Percentiles rank a stretch among this genome's conserved stretches.
These are phyloP conservation scores for Russula emetica DNA, from an alignment of 768 basidiomycete genomes.

Conservation along the genomic window DNA sequence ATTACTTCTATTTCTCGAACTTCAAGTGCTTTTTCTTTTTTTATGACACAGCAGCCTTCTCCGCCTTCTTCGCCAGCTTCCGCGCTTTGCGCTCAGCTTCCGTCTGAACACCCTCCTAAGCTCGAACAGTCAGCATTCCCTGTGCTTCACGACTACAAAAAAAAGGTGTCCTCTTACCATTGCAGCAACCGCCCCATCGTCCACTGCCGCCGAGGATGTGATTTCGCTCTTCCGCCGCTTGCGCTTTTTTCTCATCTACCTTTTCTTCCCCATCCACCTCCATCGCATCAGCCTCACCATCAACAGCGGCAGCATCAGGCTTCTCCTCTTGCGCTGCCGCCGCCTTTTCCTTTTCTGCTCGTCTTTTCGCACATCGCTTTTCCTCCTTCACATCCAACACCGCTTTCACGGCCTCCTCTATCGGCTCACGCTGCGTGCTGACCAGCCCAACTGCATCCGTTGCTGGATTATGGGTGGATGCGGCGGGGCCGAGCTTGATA, in stretches of 20 bases:
- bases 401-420: conserved; percentile 67
- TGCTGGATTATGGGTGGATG: conserved; percentile 78
- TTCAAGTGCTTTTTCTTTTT: conserved; percentile 47
- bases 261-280: conserved; percentile 43
- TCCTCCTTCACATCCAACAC: conserved; percentile 84
- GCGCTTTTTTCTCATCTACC: conserved; percentile 37
- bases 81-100: conserved; percentile 79
- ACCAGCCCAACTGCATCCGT: conserved; percentile 82
- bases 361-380: conserved; percentile 71
- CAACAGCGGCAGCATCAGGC: conserved; percentile 23
- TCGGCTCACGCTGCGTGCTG: conserved; percentile 80
- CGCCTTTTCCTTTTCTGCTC: conserved; percentile 46
- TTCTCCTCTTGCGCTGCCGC: conserved; percentile 30
- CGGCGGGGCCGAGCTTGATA: conserved; percentile 77
- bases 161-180: conserved; percentile 10
- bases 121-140: conserved; percentile 7
- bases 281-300: conserved; percentile 37
- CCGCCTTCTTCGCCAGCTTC: conserved; percentile 74
- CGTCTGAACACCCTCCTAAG: conserved; percentile 55
- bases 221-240: conserved; percentile 38
- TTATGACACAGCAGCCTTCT: conserved; percentile 65
- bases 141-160: background rate
- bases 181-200: conserved; percentile 26
- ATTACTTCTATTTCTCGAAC: conserved; percentile 32
- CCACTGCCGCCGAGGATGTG: background rate